Evolutionary conservation across 2,329 filamentous ascomycete species (phyloP).

Genomic region (Alternaria viburni): DNA sequence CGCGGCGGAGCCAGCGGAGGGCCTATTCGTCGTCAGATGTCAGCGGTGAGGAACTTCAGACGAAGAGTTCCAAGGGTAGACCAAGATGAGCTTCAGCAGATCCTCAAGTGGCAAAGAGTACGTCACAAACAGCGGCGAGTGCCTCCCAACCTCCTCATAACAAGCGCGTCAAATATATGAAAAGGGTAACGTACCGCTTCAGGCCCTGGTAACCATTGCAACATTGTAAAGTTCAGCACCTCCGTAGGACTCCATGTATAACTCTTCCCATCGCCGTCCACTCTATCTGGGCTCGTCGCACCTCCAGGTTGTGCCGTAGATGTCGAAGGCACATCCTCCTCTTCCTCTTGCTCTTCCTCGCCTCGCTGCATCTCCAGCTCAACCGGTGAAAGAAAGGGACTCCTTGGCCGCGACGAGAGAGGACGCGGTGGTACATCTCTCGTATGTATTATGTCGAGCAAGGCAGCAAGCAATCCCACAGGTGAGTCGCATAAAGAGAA

Average conservation of each 20-base stretch:
- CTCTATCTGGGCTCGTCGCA: neutral
- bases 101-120: neutral
- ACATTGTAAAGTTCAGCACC: slow-evolving; percentile 58
- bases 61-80: neutral
- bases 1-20: slow-evolving; percentile 53
- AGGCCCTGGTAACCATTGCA: slow-evolving; percentile 71
- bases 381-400: slow-evolving; percentile 40
- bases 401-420: slow-evolving; percentile 27
- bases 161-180: neutral
- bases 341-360: slow-evolving; percentile 15
- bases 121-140: neutral
- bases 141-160: neutral
- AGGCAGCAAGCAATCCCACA: slow-evolving; percentile 40
- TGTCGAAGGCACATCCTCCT: neutral
- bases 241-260: slow-evolving; percentile 49
- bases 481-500: slow-evolving; percentile 50
- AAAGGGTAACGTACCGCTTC: slow-evolving; percentile 48
- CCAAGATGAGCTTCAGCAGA: neutral
- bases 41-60: neutral
- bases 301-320: neutral
- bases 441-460: slow-evolving; percentile 43
- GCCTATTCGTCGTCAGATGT: slow-evolving; percentile 3
- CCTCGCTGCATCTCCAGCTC: slow-evolving; percentile 33
- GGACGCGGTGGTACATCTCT: slow-evolving; percentile 18
- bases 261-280: neutral